phyloP scores from a whole-genome alignment of 2,329 filamentous ascomycete genomes.

The Leptographium lundbergii region DNA sequence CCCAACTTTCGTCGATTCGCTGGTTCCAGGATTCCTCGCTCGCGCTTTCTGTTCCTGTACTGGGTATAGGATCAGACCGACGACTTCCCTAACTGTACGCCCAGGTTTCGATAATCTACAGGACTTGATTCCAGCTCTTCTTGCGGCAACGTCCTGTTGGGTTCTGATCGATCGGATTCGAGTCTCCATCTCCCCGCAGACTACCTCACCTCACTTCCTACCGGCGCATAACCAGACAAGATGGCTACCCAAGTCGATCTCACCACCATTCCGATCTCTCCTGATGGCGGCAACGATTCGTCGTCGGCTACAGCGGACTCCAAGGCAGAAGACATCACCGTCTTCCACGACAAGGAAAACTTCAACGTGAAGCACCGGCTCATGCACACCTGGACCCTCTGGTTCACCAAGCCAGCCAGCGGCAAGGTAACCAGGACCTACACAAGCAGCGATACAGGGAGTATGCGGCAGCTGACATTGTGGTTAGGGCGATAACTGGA shows the following conservation, averaged over 20 bases:
- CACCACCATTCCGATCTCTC: slow-evolving; percentile 55
- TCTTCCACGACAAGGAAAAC: slow-evolving; percentile 97
- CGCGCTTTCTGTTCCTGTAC: slow-evolving; percentile 5
- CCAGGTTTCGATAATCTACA: not conserved
- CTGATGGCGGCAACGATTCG: slow-evolving; percentile 45
- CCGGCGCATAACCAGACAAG: not conserved
- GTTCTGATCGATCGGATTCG: not conserved
- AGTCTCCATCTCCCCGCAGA: not conserved
- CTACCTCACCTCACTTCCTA: not conserved
- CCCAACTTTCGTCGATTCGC: not conserved
- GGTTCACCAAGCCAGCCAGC: slow-evolving; percentile 97
- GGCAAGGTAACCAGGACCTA: slow-evolving; percentile 63
- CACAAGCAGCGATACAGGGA: not conserved
- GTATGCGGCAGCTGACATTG: not conserved
- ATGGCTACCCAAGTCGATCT: slow-evolving; percentile 50
- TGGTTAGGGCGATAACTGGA: slow-evolving; percentile 87
- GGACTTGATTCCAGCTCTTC: not conserved
- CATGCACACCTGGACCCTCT: slow-evolving; percentile 95
- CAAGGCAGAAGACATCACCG: slow-evolving; percentile 62
- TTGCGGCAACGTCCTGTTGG: not conserved
- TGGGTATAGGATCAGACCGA: slow-evolving; percentile 6
- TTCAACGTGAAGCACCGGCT: slow-evolving; percentile 99
- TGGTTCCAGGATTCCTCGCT: not conserved
- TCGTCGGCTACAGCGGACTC: slow-evolving; percentile 24
- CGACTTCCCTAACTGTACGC: not conserved